Base-by-base conservation (phyloP, 176 grass and related monocot genomes). In the Olyra latifolia region DNA sequence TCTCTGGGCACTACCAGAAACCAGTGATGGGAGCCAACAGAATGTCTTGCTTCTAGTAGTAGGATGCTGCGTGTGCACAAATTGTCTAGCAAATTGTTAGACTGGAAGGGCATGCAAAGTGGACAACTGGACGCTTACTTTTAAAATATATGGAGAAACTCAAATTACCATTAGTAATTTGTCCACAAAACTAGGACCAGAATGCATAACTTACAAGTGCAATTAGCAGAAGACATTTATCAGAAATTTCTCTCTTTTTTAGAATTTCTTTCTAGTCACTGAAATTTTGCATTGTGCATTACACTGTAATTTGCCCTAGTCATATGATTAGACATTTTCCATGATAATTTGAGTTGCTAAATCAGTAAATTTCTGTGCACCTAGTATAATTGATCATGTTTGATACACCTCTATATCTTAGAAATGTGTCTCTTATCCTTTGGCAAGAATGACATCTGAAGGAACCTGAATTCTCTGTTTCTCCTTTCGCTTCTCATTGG, bases 401-500 rank as follows among this genome's bases (percentile, higher is more conserved):
- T 66, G 48, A 48, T 63, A 15, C 11, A 42, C 38, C 67, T 59
- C 4, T 27, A 10, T 7, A 52, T 61, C 72, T 67, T 75, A 79
- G 46, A 59, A 60, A 54, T 80, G 45, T 5, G 3, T 74, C 24
- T 59, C 68, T 68, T 56, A 47, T 41, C 62, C 23, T 52, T 63
- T 56, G 6, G 13, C 19, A 74, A 39, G 70, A 68, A 53, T 69
- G 4, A 11, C 43, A 52, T 45, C 60, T 23, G 7, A 44, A 71
- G 71, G 47, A 77, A 74, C 24, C 24, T 80, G 44, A 45, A 12
- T 39, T 41, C 1, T 20, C 7, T 13, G 10, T 61, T 48, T 13
- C 63, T 74, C 3, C 19, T 56, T 78, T 86, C 42, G n/a, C n/a
- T n/a, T n/a, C 79, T 83, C 40, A 64, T 62, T 57, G 47, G 27